A percentile compares a stretch with the other conserved stretches of the same genome.
Evolutionary conservation across 352 stramenopile species (phyloP).

Genomic region (Pythium graminicola): DNA sequence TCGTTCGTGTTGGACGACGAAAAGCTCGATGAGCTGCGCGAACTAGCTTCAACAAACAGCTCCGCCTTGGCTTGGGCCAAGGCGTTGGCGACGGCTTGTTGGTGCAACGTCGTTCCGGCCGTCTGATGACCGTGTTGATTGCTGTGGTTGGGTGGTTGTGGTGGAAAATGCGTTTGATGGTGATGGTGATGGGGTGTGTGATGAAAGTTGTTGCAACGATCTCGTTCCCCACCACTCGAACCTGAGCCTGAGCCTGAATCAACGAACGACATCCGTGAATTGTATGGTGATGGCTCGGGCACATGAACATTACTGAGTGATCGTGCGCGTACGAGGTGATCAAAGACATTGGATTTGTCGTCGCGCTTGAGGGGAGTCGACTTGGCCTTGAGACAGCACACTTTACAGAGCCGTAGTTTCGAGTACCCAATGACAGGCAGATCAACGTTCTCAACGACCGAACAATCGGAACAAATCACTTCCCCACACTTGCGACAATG

Average conservation of each 20-base stretch:
- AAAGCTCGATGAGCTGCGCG: conserved; percentile 24
- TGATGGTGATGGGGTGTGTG: conserved; percentile 3
- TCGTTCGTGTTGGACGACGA: conserved; percentile 27
- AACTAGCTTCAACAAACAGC: conserved; percentile 10
- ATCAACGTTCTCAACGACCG: conserved; percentile 58
- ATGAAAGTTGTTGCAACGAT: conserved; percentile 5
- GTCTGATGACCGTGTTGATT: background rate
- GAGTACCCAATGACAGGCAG: conserved; percentile 68
- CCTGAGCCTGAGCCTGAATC: conserved; percentile 25
- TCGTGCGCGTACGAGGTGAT: conserved; percentile 47
- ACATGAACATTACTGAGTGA: conserved; percentile 47
- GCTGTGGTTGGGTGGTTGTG: background rate
- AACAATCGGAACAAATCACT: conserved; percentile 78
- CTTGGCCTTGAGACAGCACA: conserved; percentile 67
- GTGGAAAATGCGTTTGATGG: background rate
- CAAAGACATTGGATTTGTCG: conserved; percentile 58
- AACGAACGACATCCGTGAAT: conserved; percentile 42
- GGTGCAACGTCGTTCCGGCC: background rate
- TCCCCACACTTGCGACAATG: conserved; percentile 79
- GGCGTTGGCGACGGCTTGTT: conserved; percentile 2
- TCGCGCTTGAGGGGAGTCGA: conserved; percentile 57
- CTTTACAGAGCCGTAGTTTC: conserved; percentile 77
- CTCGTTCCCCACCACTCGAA: conserved; percentile 11
- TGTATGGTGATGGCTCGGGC: conserved; percentile 27
- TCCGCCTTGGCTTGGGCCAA: conserved; percentile 5